Evolutionary conservation across 805 yeast species (phyloP), one percentile per base, ranked within the genome.

Genomic region (Metschnikowia gruessii): DNA sequence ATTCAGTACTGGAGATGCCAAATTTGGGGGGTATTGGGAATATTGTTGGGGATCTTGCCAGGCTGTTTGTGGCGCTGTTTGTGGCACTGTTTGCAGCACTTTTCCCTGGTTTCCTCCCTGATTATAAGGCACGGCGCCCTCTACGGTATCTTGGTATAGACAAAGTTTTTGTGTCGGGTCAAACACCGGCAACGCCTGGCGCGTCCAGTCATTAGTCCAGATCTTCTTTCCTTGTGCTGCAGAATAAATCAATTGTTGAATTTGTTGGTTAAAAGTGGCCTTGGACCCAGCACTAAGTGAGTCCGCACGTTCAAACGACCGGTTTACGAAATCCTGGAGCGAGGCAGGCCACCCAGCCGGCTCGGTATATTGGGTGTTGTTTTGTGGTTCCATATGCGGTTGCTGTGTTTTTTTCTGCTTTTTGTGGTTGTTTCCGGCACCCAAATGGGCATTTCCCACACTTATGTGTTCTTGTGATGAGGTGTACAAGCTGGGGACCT

Each of bases 141-240:
- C 33, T 30, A 15, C 33, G 11, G 42, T 40, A 35, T 54, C 56
- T 22, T 53, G 54, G 12, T 40, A 40, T 31, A 55, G 49, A 4
- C 30, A 36, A 18, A 53, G 39, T 9, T 44, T 37, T 21, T 36
- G 46, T 4, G 45, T 30, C 2, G 47, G 39, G 22, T 65, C 68
- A 50, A 70, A 54, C 39, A 74, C 52, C 1, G 88, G 88, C 5
- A 83, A 51, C 26, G 63, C 61, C 58, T 79, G 81, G 10, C 40
- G 51, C 3, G 55, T 58, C 90, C 90, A 84, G 49, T 81, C 75
- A 51, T 77, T 81, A 0, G 62, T 51, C 65, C 75, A 70, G 3
- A 83, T 54, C 34, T 69, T 70, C 18, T 66, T 64, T 39, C 69
- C 64, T 2, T 64, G 62, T 15, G 75, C 70, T 0, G 87, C 86